Base-by-base conservation (phyloP, 2,329 filamentous ascomycete genomes). In the Myriosclerotinia curreyana region DNA sequence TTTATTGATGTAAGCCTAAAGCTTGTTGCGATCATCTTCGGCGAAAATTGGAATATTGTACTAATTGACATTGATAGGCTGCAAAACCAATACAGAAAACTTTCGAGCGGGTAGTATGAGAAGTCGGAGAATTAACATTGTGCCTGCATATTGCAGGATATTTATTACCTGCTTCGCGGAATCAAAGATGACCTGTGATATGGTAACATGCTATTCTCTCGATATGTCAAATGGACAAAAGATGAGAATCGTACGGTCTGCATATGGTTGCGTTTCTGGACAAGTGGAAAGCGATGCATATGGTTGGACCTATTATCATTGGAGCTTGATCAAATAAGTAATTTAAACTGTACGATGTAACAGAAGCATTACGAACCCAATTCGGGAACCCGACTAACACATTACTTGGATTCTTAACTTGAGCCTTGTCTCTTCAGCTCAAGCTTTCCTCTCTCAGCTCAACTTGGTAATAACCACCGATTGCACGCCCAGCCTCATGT, bases 11-110 rank as follows among this genome's bases (percentile, higher is more conserved):
- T 91, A 73, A 74, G 88, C 49, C 42, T 5, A 14, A 25, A 25
- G 38, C 54, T 5, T 52, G 12, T 56, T 44, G 20, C 11, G 4
- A 2, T 31, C 3, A 12, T 38, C 44, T 46, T 9, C 11, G 3
- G 11, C 14, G 3, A 5, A 0, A 25, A 48, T 2, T 38, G 15
- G 8, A 65, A 20, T 28, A 61, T 68, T 53, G 62, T 61, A 28
- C 53, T 62, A 15, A 62, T 56, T 49, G 4, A 12, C 25, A n/a
- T n/a, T n/a, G 65, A 46, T 15, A 92, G 90, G 91, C 90, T 58
- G 91, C 91, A 59, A 94, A 93, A 81, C 91, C 91, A 0, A 96
- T 96, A 65, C 88, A 93, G 76, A 90, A 89, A 75, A 85, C 91
- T 2, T 92, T 96, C 69, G 91, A 94, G 72, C 93, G 92, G 76